Evolutionary conservation across 73 alveolate genomes (phyloP), one percentile per base, ranked within the genome.

Genomic region (Blepharisma stoltei): DNA sequence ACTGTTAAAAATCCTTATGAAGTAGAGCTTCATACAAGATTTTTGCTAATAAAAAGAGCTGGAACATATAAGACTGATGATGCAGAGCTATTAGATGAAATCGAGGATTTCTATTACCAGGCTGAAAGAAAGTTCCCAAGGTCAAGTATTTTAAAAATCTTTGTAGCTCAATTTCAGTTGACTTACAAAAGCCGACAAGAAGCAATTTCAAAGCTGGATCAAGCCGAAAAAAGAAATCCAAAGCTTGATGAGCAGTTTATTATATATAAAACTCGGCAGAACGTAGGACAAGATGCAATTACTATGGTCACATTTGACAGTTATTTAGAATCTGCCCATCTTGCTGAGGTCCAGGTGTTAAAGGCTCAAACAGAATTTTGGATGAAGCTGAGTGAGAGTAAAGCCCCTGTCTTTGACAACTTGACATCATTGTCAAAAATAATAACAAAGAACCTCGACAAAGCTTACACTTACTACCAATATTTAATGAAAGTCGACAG

Each of bases 1-100:
- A 60, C 73, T 8, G 73, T 60, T 5, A n/a, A 60, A 25, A 60
- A 60, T 38, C 73, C 73, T 14, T 60, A 60, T 60, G 46, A 60
- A 60, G 73, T 60, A n/a, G 73, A 60, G 46, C 46, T 60, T 2
- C 73, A 60, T 60, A 38, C 73, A 60, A 60, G 73, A 38, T 60
- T 60, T 60, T 14, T 25, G 37, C 14, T 60, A 9, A 14, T 60
- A 25, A 38, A 60, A 60, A 60, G 73, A 25, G 73, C 73, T 60
- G 46, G 46, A 2, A 60, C 73, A 1, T 60, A 60, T 60, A 60
- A 60, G 45, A 60, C 45, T 9, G 45, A 14, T 20, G 73, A 60
- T 14, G 73, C 14, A 60, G 18, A 60, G 46, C 48, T 60, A 8
- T 60, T 60, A 25, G 46, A n/a, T 60, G 49, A 60, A 60, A 38